Evolutionary conservation across 2,329 filamentous ascomycete species (phyloP), one percentile per base, ranked within the genome.

Genomic region (Beauveria sp.): DNA sequence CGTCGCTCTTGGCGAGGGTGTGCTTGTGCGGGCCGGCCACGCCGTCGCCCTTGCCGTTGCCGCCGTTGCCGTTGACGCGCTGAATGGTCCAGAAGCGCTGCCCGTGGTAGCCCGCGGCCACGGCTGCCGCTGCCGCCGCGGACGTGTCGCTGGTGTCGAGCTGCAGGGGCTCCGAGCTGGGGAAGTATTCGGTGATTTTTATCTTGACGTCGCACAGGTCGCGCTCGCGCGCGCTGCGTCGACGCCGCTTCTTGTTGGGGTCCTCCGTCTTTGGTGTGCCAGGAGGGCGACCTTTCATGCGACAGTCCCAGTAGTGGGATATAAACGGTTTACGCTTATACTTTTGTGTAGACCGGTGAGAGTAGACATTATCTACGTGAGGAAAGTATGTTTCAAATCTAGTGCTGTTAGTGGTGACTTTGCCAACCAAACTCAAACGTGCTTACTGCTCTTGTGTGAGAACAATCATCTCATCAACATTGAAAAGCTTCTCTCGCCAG

Each of bases 181-280:
- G 58, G 60, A 88, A 88, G 74, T 90, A 90, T 73, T 93, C 89
- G 3, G 88, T 91, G 63, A 93, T 90, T 73, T 92, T 93, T 72
- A 93, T 91, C 75, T 93, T 93, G 65, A 93, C 89, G 72, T 93
- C 89, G 71, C 90, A 93, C n/a, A 92, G 79, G 74, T 92, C 88
- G 14, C 88, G 81, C 72, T 90, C 86, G 48, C 90, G 80, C n/a
- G 87, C 87, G 42, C 82, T 85, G 28, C 90, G 85, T 74, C 91
- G 92, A 43, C 90, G 83, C 73, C 91, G 92, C 80, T 91, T 92
- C 77, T 91, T 92, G 71, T 85, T 87, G 0, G 90, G 89, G 67
- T 93, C 89, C 52, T 89, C 85, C 1, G 88, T 90, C 72, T 93
- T 92, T 63, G 88, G 87, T 4, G 89, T 93, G 34, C 90, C 90